Conservation (phyloP, 805 yeast genomes). For the Maudiozyma saulgeensis region DNA sequence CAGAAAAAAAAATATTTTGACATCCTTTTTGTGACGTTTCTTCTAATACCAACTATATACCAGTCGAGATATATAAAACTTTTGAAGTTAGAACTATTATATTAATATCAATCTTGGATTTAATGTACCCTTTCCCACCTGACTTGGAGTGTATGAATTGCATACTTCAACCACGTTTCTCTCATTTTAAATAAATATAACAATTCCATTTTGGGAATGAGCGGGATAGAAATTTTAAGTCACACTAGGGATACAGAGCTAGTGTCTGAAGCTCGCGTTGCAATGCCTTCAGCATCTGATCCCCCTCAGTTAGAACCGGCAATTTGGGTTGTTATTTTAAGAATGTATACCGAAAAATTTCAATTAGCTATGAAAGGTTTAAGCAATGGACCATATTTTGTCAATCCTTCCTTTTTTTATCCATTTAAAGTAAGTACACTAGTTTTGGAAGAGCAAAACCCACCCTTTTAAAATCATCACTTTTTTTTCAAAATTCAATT, state of each 20-base stretch:
- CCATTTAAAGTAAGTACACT: background rate
- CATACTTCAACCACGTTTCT: too few species aligned
- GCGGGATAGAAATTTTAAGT: background rate
- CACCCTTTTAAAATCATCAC: background rate
- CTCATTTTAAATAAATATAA: too few species aligned
- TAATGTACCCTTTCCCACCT: too few species aligned
- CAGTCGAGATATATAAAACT: too few species aligned
- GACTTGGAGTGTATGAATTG: too few species aligned
- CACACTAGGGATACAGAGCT: background rate
- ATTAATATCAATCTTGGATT: too few species aligned
- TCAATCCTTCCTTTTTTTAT: background rate
- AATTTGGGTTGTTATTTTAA: background rate
- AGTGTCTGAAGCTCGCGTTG: background rate
- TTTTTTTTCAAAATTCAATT: background rate
- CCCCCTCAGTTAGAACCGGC: background rate
- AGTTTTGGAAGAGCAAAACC: background rate
- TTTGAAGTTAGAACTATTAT: too few species aligned
- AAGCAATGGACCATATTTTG: background rate
- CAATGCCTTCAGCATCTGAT: background rate
- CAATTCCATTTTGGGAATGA: background rate
- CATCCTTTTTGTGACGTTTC: too few species aligned
- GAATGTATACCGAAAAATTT: background rate
- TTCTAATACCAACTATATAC: too few species aligned
- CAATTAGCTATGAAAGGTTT: background rate
- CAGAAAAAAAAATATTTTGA: too few species aligned